Percentiles rank a stretch among this genome's conserved stretches.
These are phyloP conservation scores for Metschnikowia colocasiae DNA, from an alignment of 805 yeast species.

Conservation along the genomic window DNA sequence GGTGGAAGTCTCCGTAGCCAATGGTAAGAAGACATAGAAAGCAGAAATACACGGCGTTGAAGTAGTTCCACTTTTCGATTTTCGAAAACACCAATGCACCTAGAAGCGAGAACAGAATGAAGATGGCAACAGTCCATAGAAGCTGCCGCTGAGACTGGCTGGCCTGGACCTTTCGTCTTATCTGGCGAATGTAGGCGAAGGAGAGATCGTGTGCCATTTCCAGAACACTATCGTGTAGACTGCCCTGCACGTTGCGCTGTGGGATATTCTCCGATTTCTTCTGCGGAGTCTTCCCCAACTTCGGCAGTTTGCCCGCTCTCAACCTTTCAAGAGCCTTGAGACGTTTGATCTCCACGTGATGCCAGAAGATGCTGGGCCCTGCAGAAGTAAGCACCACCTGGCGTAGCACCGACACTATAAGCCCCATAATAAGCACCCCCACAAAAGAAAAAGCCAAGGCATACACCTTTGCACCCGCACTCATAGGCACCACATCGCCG, in stretches of 20 bases:
- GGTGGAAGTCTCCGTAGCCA: slow-evolving; percentile 79
- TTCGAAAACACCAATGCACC: slow-evolving; percentile 65
- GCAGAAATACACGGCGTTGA: slow-evolving; percentile 70
- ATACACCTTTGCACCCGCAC: slow-evolving; percentile 53
- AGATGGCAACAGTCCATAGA: slow-evolving; percentile 37
- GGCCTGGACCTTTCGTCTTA: slow-evolving; percentile 41
- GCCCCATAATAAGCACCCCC: slow-evolving; percentile 72
- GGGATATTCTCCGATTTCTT: no score
- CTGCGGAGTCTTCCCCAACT: no score
- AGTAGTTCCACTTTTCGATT: slow-evolving; percentile 70
- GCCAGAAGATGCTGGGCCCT: slow-evolving; percentile 63
- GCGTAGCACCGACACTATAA: slow-evolving; percentile 67
- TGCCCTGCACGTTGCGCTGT: no score
- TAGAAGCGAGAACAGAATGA: slow-evolving; percentile 60
- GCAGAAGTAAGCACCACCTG: slow-evolving; percentile 59
- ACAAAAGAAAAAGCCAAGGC: slow-evolving; percentile 59
- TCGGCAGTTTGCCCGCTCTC: no score
- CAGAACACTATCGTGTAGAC: neutral
- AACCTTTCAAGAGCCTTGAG: slow-evolving; percentile 24
- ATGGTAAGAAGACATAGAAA: slow-evolving; percentile 73
- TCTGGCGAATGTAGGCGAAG: slow-evolving; percentile 53
- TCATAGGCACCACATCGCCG: slow-evolving; percentile 64
- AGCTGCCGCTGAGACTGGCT: slow-evolving; percentile 41
- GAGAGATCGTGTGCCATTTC: slow-evolving; percentile 25
- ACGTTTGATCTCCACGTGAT: slow-evolving; percentile 55